A percentile compares a stretch with the other conserved stretches of the same genome.
Evolutionary conservation across 805 yeast genomes (phyloP).

Genomic region (Ascoidea rubescens): DNA sequence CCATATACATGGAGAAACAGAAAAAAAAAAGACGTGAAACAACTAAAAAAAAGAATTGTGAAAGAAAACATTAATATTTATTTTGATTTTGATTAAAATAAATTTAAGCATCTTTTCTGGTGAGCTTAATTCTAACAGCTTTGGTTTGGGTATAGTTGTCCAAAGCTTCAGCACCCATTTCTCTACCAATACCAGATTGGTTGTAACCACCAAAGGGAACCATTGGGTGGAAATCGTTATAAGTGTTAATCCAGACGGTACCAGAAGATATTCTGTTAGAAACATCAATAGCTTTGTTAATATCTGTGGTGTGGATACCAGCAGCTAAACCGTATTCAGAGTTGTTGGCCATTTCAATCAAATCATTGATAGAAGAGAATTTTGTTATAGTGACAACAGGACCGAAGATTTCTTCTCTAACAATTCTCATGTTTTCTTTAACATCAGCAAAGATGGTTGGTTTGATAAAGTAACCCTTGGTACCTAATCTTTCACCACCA

Average conservation of each 20-base stretch:
- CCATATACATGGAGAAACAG: too few species aligned
- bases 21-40: too few species aligned
- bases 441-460: constrained; percentile 72
- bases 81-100: too few species aligned
- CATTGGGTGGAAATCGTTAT: constrained; percentile 75
- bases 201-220: constrained; percentile 93
- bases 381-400: constrained; percentile 81
- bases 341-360: constrained; percentile 63
- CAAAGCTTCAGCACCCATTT: constrained; percentile 80
- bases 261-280: constrained; percentile 72
- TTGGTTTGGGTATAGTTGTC: constrained; percentile 77
- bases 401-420: constrained; percentile 75
- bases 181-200: constrained; percentile 87
- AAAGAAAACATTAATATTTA: too few species aligned
- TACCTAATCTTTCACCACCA: constrained; percentile 53
- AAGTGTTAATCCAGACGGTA: constrained; percentile 83
- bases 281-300: constrained; percentile 64
- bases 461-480: constrained; percentile 52
- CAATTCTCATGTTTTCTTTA: constrained; percentile 51
- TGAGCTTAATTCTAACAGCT: constrained; percentile 48
- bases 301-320: constrained; percentile 69
- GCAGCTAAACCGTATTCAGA: constrained; percentile 82
- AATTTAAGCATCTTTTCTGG: constrained; percentile 1
- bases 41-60: too few species aligned
- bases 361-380: constrained; percentile 76